phyloP scores from a whole-genome alignment of 75 land plant species.

The Larix kaempferi region DNA sequence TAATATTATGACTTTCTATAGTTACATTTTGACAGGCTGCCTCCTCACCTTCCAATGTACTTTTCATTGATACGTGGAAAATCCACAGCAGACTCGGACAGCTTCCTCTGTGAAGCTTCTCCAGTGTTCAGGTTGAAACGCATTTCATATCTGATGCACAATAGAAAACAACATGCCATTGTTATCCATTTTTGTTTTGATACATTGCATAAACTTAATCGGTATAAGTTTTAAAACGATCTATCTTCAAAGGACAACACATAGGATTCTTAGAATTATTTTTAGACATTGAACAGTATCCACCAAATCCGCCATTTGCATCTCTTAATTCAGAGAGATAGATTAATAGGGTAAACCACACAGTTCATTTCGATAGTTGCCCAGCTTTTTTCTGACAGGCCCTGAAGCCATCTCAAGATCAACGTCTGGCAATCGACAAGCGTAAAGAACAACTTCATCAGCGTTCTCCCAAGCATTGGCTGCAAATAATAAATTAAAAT shows the following conservation, averaged over 20 bases:
- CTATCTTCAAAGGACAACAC: not conserved
- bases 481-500: slow-evolving; percentile 16
- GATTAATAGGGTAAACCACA: slow-evolving; percentile 13
- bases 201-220: not conserved
- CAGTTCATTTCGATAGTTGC: slow-evolving; percentile 63
- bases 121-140: slow-evolving; percentile 87
- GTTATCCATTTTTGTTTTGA: no score
- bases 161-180: not conserved
- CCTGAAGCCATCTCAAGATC: slow-evolving; percentile 24
- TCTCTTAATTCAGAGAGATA: not conserved
- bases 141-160: slow-evolving; percentile 75
- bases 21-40: not conserved
- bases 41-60: slow-evolving; percentile 80
- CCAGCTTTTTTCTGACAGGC: slow-evolving; percentile 41
- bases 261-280: not conserved
- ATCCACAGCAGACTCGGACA: slow-evolving; percentile 67
- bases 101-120: slow-evolving; percentile 63
- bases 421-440: not conserved
- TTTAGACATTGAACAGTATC: not conserved
- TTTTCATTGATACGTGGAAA: slow-evolving; percentile 91
- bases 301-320: not conserved
- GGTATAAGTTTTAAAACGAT: not conserved
- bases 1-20: not conserved
- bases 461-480: slow-evolving; percentile 99
- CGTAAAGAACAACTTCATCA: slow-evolving; percentile 8